Evolutionary conservation across 2,329 filamentous ascomycete species (phyloP).

Genomic region (Atkinsonella texensis): DNA sequence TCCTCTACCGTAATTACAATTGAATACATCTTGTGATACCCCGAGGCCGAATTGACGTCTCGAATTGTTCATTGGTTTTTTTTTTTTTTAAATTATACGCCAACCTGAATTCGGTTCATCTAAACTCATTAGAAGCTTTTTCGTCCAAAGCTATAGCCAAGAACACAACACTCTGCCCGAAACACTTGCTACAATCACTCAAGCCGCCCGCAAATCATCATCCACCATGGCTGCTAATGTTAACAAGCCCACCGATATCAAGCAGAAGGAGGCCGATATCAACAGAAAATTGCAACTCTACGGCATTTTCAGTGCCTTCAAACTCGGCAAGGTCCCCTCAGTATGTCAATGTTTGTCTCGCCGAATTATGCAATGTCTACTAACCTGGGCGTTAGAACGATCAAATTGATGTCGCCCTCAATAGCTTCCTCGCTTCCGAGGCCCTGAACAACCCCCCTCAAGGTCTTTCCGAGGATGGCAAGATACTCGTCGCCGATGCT

Average conservation of each 20-base stretch:
- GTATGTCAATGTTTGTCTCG: conserved; percentile 36
- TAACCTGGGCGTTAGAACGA: conserved; percentile 51
- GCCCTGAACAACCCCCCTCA: conserved; percentile 57
- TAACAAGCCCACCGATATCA: conserved; percentile 61
- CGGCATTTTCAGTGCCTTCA: conserved; percentile 77
- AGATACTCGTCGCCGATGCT: conserved; percentile 64
- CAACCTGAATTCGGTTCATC: background rate
- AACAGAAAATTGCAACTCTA: conserved; percentile 92
- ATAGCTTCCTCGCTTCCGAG: conserved; percentile 68
- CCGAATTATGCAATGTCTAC: background rate
- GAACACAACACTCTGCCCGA: background rate
- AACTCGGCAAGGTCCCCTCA: conserved; percentile 81
- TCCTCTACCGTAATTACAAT: conserved; percentile 12
- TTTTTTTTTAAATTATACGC: background rate
- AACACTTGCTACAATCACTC: background rate
- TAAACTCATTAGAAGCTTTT: background rate
- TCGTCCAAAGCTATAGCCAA: background rate
- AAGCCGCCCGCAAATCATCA: background rate
- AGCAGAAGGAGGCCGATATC: conserved; percentile 74
- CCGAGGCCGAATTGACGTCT: conserved; percentile 6
- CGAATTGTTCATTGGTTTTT: background rate
- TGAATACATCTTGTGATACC: conserved; percentile 19
- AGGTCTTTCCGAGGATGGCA: conserved; percentile 74
- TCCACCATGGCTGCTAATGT: conserved; percentile 35
- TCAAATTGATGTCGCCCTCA: conserved; percentile 89